Conservation (phyloP, 352 stramenopile species). For the Peronospora farinosa region DNA sequence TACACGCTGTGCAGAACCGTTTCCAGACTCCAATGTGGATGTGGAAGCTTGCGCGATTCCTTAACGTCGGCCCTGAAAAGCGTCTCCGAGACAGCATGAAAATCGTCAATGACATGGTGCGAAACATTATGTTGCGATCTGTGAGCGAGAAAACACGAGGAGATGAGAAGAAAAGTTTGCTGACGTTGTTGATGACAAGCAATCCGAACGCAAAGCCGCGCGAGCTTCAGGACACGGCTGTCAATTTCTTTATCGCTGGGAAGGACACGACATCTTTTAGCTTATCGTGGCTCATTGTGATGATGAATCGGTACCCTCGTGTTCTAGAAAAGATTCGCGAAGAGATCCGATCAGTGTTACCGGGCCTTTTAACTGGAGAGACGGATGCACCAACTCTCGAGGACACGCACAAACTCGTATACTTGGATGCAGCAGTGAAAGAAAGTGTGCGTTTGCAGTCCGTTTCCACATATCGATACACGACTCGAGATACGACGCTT, state of each 20-base stretch:
- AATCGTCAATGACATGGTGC: constrained; percentile 17
- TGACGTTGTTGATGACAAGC: constrained; percentile 10
- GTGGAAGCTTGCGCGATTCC: constrained; percentile 37
- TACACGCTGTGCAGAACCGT: constrained; percentile 19
- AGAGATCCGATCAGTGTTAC: constrained; percentile 30
- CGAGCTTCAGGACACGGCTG: constrained; percentile 46
- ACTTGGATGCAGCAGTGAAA: constrained; percentile 53
- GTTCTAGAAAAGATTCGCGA: constrained; percentile 34
- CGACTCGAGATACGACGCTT: constrained; percentile 36
- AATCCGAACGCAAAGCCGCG: constrained; percentile 19
- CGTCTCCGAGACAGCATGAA: constrained; percentile 26
- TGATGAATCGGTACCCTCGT: constrained; percentile 43
- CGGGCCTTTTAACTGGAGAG: constrained; percentile 22
- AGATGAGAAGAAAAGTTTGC: constrained; percentile 2
- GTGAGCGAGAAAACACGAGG: constrained; percentile 1
- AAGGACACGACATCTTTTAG: constrained; percentile 51
- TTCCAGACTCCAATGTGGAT: constrained; percentile 38
- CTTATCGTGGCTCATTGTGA: constrained; percentile 52
- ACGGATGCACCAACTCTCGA: constrained; percentile 29
- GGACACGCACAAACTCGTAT: constrained; percentile 44
- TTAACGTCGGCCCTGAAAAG: constrained; percentile 31
- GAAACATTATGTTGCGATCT: constrained; percentile 8
- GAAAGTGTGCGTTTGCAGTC: constrained; percentile 58
- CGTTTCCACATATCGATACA: constrained; percentile 11
- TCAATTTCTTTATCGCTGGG: constrained; percentile 58